These are phyloP conservation scores for Candida methanosorbosa DNA, from an alignment of 805 yeast species.

Conservation along the genomic window DNA sequence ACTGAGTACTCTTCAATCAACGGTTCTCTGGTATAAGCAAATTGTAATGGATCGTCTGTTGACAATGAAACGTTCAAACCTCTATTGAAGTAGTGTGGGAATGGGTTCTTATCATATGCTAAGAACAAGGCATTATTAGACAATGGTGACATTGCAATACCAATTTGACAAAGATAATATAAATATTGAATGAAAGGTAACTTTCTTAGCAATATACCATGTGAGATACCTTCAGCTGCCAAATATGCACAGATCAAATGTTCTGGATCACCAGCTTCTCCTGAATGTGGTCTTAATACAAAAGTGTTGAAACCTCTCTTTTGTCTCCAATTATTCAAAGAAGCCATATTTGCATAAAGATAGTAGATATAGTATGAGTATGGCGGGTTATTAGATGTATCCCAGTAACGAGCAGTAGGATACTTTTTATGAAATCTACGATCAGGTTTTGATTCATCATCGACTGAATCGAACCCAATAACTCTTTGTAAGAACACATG, in stretches of 20 bases:
- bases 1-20: constrained; percentile 96
- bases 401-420: constrained; percentile 86
- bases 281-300: constrained; percentile 96
- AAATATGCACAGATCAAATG: constrained; percentile 86
- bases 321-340: constrained; percentile 78
- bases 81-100: constrained; percentile 80
- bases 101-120: constrained; percentile 96
- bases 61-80: constrained; percentile 93
- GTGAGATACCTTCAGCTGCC: constrained; percentile 88
- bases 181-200: constrained; percentile 92
- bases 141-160: constrained; percentile 97
- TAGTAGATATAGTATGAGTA: constrained; percentile 92
- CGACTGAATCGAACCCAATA: constrained; percentile 96
- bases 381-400: constrained; percentile 78
- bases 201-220: constrained; percentile 88
- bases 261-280: constrained; percentile 99
- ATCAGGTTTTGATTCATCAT: constrained; percentile 92
- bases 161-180: constrained; percentile 89
- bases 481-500: constrained; percentile 86
- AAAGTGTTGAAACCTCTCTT: constrained; percentile 75
- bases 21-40: constrained; percentile 95
- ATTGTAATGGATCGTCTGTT: constrained; percentile 96
- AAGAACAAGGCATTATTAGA: constrained; percentile 93
- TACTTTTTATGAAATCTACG: constrained; percentile 71
- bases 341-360: constrained; percentile 75